phyloP scores from a whole-genome alignment of 2,329 filamentous ascomycete species.

The Aureobasidium zeae region DNA sequence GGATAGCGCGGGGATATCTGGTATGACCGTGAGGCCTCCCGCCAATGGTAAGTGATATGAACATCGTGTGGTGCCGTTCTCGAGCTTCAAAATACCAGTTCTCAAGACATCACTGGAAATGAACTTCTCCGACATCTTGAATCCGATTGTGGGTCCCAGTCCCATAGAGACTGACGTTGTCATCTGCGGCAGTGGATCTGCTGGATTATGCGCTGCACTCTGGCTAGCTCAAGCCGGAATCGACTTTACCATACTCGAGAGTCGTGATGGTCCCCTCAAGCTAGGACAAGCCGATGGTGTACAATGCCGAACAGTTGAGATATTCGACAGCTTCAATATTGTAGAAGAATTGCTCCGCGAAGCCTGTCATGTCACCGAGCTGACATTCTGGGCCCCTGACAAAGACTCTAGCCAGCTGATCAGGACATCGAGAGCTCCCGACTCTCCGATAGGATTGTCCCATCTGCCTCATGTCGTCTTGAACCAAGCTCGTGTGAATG shows the following conservation, averaged over 20 bases:
- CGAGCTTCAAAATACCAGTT: too few relatives aligned
- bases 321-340: conserved; percentile 62
- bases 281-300: conserved; percentile 46
- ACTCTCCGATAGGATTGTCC: conserved; percentile 37
- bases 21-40: too few relatives aligned
- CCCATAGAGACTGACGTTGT: conserved; percentile 12
- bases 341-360: conserved; percentile 56
- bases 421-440: conserved; percentile 51
- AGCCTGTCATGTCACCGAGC: conserved; percentile 58
- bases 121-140: too few relatives aligned
- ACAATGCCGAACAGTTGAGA: conserved; percentile 59
- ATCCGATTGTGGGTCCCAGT: too few relatives aligned
- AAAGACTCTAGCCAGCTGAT: conserved; percentile 43
- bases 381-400: conserved; percentile 52
- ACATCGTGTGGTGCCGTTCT: too few relatives aligned
- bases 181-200: conserved; percentile 17
- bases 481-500: conserved; percentile 61
- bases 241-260: conserved; percentile 12
- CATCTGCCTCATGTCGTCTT: conserved; percentile 58
- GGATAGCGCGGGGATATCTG: too few relatives aligned
- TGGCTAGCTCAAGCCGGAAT: conserved; percentile 15
- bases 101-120: too few relatives aligned
- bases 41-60: too few relatives aligned
- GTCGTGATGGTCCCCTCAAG: conserved; percentile 9
- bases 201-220: conserved; percentile 13